Base-by-base conservation (phyloP, 2,329 filamentous ascomycete genomes). In the Paramyrothecium roridum region DNA sequence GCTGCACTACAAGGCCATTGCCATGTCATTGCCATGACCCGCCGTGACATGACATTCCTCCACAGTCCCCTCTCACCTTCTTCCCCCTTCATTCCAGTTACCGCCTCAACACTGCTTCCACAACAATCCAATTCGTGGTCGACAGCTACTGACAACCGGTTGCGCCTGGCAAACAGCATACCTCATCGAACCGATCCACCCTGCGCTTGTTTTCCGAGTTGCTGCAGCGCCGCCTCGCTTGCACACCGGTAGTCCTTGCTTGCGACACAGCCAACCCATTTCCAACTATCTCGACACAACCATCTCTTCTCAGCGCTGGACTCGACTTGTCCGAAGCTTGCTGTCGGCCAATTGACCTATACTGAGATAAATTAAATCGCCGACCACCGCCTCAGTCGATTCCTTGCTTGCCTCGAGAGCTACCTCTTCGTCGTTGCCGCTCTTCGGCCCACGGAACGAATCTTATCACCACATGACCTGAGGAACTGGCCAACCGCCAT, bases 401-500 rank as follows among this genome's bases (percentile, higher is more conserved):
- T 48, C 10, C 26, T 30, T 30, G 26, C 37, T 43, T 17, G 37
- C 13, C 13, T 4, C 13, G 37, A 43, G 37, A 43, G 37, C 37
- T 43, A 48, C 3, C 46, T 23, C 7, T 13, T 48, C 20, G 46
- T 48, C 46, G 19, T 48, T 16, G 17, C 22, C 17, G 20, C 19
- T 45, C 40, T 13, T 48, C 46, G 46, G 46, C 46, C 20, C 20
- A 6, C 19, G 4, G 49, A n/a, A 47, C 20, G 47, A 54, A 55
- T 50, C 57, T n/a, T 56, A 52, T 56, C 54, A 59, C 60, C 65
- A 62, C 52, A 71, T 70, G 70, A 68, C 63, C 64, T 65, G 56
- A 60, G 60, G 59, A 51, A 57, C 56, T 53, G 62, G 64, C 64
- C 65, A 62, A 66, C 63, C 68, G 65, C 66, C 59, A 73, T 74